Conservation (phyloP, 2,329 filamentous ascomycete genomes). For the Cordyceps pruinosa region DNA sequence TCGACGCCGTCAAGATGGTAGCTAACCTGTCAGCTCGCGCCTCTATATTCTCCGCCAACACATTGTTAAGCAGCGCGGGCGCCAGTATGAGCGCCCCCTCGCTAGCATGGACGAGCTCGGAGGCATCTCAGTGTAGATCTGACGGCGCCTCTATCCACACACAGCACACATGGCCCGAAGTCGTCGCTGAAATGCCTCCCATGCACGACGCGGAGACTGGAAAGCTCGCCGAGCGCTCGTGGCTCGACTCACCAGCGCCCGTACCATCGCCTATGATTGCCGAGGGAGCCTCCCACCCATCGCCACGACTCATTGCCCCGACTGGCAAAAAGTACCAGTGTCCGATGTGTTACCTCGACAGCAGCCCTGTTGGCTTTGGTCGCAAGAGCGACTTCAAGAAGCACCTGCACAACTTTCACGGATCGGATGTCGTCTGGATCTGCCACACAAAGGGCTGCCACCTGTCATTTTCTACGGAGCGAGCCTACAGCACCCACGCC, state of each 20-base stretch:
- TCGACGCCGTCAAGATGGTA: neutral
- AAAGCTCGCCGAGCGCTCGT: conserved; percentile 30
- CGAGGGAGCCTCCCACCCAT: conserved; percentile 27
- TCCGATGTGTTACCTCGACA: conserved; percentile 39
- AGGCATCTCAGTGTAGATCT: conserved; percentile 32
- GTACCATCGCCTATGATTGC: conserved; percentile 29
- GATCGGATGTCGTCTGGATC: conserved; percentile 35
- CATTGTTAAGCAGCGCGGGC: conserved; percentile 30
- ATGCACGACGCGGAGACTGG: conserved; percentile 29
- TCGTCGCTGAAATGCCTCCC: conserved; percentile 25
- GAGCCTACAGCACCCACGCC: conserved; percentile 38
- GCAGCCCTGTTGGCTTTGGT: conserved; percentile 38
- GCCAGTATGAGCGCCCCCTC: conserved; percentile 31
- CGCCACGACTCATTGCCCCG: conserved; percentile 30
- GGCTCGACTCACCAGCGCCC: conserved; percentile 33
- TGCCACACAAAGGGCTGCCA: conserved; percentile 36
- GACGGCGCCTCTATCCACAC: conserved; percentile 35
- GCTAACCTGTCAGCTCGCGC: conserved; percentile 26
- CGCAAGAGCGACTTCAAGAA: conserved; percentile 44
- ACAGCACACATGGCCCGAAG: conserved; percentile 32
- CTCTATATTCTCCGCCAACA: conserved; percentile 34
- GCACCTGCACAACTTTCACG: conserved; percentile 42
- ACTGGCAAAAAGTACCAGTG: conserved; percentile 38
- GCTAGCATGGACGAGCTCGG: conserved; percentile 35
- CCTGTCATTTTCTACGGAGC: conserved; percentile 38